Conservation (phyloP, 1,284 basidiomycete genomes). For the Rhodotorula sp. region DNA sequence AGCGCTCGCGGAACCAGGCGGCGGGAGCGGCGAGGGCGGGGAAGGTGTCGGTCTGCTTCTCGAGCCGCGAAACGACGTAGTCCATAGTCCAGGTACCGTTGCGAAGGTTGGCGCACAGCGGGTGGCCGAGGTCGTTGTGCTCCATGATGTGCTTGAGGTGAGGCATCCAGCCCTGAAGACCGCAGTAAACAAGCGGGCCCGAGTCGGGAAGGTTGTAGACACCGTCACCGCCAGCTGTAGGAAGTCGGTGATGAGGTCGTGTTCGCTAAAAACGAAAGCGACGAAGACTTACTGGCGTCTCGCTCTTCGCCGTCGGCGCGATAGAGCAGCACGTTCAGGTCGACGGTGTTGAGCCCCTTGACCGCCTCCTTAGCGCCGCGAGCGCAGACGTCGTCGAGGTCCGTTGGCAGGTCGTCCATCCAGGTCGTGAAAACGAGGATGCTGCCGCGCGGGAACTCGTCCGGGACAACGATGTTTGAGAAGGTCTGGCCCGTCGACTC, state of each 20-base stretch:
- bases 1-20: conserved; percentile 78
- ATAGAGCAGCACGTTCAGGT: conserved; percentile 80
- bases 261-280: not conserved
- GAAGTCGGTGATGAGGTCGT: not conserved
- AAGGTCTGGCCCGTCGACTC: conserved; percentile 63
- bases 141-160: conserved; percentile 76
- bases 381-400: conserved; percentile 70
- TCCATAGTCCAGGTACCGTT: conserved; percentile 86
- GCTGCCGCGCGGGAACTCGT: conserved; percentile 85
- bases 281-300: conserved; percentile 66
- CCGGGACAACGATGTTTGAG: conserved; percentile 70
- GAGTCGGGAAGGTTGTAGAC: conserved; percentile 73
- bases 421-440: conserved; percentile 86
- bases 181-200: conserved; percentile 79
- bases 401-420: conserved; percentile 64
- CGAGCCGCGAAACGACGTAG: conserved; percentile 72
- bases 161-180: conserved; percentile 94
- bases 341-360: conserved; percentile 72
- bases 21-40: conserved; percentile 70
- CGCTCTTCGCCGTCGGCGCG: conserved; percentile 85
- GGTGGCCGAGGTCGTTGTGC: conserved; percentile 87
- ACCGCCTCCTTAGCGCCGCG: conserved; percentile 71
- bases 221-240: conserved; percentile 57
- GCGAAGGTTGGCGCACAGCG: conserved; percentile 80
- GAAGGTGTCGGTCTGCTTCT: conserved; percentile 67